These are phyloP conservation scores for Holtermanniella nyarrowii DNA, from an alignment of 768 basidiomycete species.

Conservation along the genomic window DNA sequence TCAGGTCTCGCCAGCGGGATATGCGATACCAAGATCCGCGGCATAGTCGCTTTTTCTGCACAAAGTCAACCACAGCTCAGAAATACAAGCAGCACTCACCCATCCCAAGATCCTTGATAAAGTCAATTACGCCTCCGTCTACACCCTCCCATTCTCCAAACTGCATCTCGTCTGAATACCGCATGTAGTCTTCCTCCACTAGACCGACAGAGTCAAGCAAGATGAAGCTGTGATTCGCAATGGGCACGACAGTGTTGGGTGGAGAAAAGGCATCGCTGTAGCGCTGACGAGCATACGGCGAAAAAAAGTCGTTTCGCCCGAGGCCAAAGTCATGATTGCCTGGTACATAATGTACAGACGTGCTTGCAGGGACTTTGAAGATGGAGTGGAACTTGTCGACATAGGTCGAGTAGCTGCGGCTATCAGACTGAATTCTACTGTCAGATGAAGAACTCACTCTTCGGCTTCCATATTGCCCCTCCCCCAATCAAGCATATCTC, in stretches of 20 bases:
- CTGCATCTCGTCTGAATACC: conserved; percentile 40
- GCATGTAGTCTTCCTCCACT: conserved; percentile 39
- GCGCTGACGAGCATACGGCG: conserved; percentile 48
- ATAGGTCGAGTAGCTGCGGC: conserved; percentile 64
- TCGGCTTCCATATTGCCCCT: conserved; percentile 52
- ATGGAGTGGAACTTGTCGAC: conserved; percentile 58
- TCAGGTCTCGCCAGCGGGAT: conserved; percentile 75
- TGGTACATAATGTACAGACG: conserved; percentile 62
- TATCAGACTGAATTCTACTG: too few relatives aligned
- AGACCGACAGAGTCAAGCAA: conserved; percentile 36
- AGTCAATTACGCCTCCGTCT: conserved; percentile 40
- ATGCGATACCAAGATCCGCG: conserved; percentile 68
- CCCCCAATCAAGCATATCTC: conserved; percentile 88
- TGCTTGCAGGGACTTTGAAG: conserved; percentile 48
- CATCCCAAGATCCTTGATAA: conserved; percentile 37
- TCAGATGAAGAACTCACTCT: conserved; percentile 68
- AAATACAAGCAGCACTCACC: conserved; percentile 10
- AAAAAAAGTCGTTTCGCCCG: conserved; percentile 45
- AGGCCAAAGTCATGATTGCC: conserved; percentile 83
- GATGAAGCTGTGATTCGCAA: conserved; percentile 48
- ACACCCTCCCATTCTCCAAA: conserved; percentile 44
- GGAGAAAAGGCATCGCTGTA: conserved; percentile 69
- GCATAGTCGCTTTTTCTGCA: conserved; percentile 40
- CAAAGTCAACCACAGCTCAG: conserved; percentile 2
- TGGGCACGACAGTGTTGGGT: conserved; percentile 49